Base-by-base conservation (phyloP, 768 basidiomycete species). In the Mycena floridula region DNA sequence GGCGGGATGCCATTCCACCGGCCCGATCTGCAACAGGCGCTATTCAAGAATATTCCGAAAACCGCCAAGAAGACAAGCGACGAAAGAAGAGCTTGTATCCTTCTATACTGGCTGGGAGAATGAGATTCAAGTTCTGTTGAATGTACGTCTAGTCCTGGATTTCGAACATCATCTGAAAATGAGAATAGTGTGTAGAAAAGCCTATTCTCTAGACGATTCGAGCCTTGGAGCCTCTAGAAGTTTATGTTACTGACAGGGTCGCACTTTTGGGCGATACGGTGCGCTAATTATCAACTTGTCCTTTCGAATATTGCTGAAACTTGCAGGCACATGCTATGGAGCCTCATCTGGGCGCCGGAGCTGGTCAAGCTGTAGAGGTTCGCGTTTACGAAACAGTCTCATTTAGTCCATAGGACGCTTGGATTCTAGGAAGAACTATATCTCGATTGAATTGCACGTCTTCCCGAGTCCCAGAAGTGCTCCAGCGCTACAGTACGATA, bases 41-140 rank as follows among this genome's bases (percentile, higher is more conserved):
- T 78, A 18, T 57, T 76, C 25, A 56, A 61, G 8, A 54, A 64
- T 46, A 47, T 76, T 32, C 52, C 61, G 2, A 38, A 62, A 2
- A 53, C 53, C 5, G 63, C 56, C 46, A 61, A 63, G 68, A 6
- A 50, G 54, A 38, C 55, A 59, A 13, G 55, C 66, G 9, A 53
- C 65, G 3, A 59, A 61, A 42, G 60, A 66, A 13, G 73, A 77
- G 42, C 9, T 74, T 2, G 41, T 66, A 12, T 46, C 53, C 1
- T 54, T 58, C 13, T 78, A 70, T 45, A 45, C 50, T 15, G 56
- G 60, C n/a, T 74, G 77, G 60, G 75, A 79, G 50, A 53, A 62
- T 4, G 76, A 79, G 38, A 67, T 70, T 2, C 60, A 65, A 44
- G 61, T 62, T 0, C 45, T 80, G 9, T 44, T 80, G 15, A 53